These are phyloP conservation scores for Abrus precatorius DNA, from an alignment of 306 rosid species.

Conservation along the genomic window DNA sequence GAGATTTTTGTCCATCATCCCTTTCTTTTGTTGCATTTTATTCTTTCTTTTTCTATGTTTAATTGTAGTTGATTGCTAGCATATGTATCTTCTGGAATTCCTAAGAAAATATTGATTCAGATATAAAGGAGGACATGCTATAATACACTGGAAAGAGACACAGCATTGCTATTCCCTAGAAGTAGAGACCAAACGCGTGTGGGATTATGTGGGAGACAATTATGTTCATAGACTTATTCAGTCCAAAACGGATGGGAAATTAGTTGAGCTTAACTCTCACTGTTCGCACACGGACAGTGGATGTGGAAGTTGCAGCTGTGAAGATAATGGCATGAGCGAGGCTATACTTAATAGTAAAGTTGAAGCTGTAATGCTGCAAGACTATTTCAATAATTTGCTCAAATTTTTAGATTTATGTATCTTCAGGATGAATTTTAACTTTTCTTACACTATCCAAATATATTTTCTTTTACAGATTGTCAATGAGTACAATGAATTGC, in stretches of 20 bases:
- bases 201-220: slow-evolving; percentile 98
- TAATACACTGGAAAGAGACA: slow-evolving; percentile 93
- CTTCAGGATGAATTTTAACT: slow-evolving; percentile 29
- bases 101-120: slow-evolving; percentile 53
- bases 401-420: slow-evolving; percentile 14
- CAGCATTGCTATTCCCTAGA: slow-evolving; percentile 95
- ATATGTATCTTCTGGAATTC: slow-evolving; percentile 33
- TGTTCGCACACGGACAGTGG: slow-evolving; percentile 63
- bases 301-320: slow-evolving; percentile 76
- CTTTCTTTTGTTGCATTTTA: slow-evolving; percentile 1
- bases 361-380: slow-evolving; percentile 77
- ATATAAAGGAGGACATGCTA: slow-evolving; percentile 94
- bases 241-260: slow-evolving; percentile 95
- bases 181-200: slow-evolving; percentile 91
- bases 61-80: slow-evolving; percentile 14
- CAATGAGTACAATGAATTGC: slow-evolving; percentile 90
- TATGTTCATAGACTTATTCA: slow-evolving; percentile 93
- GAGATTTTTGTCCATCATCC: slow-evolving; percentile 5
- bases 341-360: slow-evolving; percentile 91
- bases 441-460: slow-evolving; percentile 6
- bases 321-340: slow-evolving; percentile 78
- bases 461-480: slow-evolving; percentile 71
- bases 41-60: neutral
- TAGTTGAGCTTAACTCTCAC: slow-evolving; percentile 87
- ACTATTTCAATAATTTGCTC: slow-evolving; percentile 31